Base-by-base conservation (phyloP, 257 asterid species). In the Gardenia jasminoides region DNA sequence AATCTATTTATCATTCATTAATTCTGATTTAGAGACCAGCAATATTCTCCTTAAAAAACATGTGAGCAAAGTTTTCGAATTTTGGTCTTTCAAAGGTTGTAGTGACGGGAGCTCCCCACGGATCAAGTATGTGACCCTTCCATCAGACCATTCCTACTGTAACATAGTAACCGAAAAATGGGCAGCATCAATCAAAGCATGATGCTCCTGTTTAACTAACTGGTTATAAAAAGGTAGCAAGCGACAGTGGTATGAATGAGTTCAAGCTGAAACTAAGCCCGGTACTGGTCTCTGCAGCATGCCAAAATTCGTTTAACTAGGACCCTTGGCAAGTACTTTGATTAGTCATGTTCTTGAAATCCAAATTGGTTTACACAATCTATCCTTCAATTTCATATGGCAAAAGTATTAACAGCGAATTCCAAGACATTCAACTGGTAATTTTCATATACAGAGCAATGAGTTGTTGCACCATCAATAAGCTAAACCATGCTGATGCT, bases 401-500 rank as follows among this genome's bases (percentile, higher is more conserved):
- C 70, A 39, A 0, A 58, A 75, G 24, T 43, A 16, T 20, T 39
- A 33, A 28, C 19, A 67, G 69, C 20, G 24, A 74, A 56, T 39
- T 39, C 13, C 52, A 10, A 7, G 17, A 41, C 22, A 17, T 12
- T 12, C 20, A 69, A 70, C 26, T 24, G 2, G 1, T 15, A 70
- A 15, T 41, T 46, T 30, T 67, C 50, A 74, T 66, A 74, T 48
- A 78, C 24, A 77, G 61, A 74, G 68, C 64, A 74, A 74, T 39
- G 75, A 64, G 22, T 54, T 33, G 20, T 77, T 22, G 72, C 69
- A 61, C 47, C 10, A 70, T 50, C 39, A 66, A 64, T 46, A 67
- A 44, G 73, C 47, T 28, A 71, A 33, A 5, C 50, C 70, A 22
- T 58, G n/a, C 67, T 36, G 76, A 76, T 48, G 88, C 82, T 80